Evolutionary conservation across 2,329 filamentous ascomycete genomes (phyloP).

Genomic region (Thermochaetoides dissita): DNA sequence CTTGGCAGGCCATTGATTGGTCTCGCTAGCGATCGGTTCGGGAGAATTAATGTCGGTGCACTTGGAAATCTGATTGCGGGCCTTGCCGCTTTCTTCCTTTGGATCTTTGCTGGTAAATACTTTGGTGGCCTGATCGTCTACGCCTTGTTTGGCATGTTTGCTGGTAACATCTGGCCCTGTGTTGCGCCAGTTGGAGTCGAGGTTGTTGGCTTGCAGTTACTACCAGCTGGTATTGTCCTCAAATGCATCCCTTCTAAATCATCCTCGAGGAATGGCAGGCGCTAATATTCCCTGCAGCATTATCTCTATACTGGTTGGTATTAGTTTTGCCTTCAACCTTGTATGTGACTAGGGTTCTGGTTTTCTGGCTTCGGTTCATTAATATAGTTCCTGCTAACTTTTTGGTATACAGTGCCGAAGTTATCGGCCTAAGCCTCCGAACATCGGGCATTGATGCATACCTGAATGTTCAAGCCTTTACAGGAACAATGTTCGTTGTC

Average conservation of each 20-base stretch:
- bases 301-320: constrained; percentile 60
- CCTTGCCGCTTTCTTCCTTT: constrained; percentile 54
- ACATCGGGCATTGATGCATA: constrained; percentile 30
- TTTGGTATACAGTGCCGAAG: constrained; percentile 29
- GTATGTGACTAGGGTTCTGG: constrained; percentile 5
- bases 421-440: constrained; percentile 46
- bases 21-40: constrained; percentile 54
- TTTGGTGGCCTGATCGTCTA: constrained; percentile 60
- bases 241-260: background rate
- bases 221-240: constrained; percentile 42
- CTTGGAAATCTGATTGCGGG: constrained; percentile 50
- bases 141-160: constrained; percentile 51
- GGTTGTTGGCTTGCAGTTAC: constrained; percentile 53
- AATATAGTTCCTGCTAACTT: background rate
- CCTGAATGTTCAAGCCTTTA: constrained; percentile 41
- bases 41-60: constrained; percentile 59
- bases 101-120: constrained; percentile 51
- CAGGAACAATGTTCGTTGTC: constrained; percentile 45
- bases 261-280: no score
- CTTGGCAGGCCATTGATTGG: constrained; percentile 60
- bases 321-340: constrained; percentile 59
- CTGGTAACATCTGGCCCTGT: constrained; percentile 54
- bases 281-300: constrained; percentile 17
- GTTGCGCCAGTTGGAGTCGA: constrained; percentile 59
- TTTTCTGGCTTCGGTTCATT: no score